Evolutionary conservation across 73 alveolate genomes (phyloP).

Genomic region (Paramecium bursaria): DNA sequence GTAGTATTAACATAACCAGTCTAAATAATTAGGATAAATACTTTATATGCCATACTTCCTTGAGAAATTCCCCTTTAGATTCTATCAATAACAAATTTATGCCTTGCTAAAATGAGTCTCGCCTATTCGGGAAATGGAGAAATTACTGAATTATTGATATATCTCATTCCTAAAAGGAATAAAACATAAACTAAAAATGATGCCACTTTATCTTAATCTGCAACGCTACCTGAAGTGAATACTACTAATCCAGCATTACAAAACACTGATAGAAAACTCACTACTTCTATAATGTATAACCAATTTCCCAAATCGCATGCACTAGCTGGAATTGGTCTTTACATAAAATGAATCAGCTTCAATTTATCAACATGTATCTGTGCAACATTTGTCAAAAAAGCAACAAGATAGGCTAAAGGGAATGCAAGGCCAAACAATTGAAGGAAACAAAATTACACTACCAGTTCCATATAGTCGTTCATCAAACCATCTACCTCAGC

Average conservation of each 20-base stretch:
- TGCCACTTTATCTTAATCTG: not conserved
- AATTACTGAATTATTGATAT: not conserved
- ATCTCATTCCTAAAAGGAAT: conserved; percentile 17
- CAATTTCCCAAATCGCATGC: conserved; percentile 72
- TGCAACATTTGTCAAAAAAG: conserved; percentile 60
- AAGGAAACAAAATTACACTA: conserved; percentile 69
- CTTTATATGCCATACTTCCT: not conserved
- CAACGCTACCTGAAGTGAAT: conserved; percentile 34
- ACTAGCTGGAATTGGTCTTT: conserved; percentile 75
- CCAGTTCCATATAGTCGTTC: conserved; percentile 74
- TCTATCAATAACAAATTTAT: conserved; percentile 41
- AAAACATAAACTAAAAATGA: conserved; percentile 7
- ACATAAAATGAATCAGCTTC: conserved; percentile 63
- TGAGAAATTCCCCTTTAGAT: conserved; percentile 10
- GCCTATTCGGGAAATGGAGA: conserved; percentile 55
- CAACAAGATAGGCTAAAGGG: conserved; percentile 68
- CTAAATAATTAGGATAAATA: not conserved
- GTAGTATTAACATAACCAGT: not conserved
- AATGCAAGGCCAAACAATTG: conserved; percentile 72
- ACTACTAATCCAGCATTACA: conserved; percentile 70
- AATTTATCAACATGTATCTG: conserved; percentile 70
- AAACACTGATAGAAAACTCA: conserved; percentile 67
- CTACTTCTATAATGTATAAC: conserved; percentile 58
- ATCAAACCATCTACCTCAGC: conserved; percentile 74
- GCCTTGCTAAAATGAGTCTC: conserved; percentile 8